Evolutionary conservation across 2,329 filamentous ascomycete species (phyloP).

Genomic region (Arthrobotrys pseudoclavata): DNA sequence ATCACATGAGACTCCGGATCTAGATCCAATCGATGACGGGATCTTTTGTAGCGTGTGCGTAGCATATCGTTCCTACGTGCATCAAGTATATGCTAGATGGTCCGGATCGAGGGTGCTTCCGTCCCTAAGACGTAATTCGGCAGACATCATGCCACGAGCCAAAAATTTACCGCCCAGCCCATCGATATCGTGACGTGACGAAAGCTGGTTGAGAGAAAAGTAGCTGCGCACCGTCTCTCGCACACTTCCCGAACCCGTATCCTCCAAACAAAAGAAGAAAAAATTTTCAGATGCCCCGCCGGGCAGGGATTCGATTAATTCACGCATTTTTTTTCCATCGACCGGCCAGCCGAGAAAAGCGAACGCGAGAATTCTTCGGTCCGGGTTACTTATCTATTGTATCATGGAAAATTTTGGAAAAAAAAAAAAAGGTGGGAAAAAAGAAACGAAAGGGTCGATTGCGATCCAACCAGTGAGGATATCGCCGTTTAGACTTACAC

Average conservation of each 20-base stretch:
- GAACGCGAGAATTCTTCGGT: slow-evolving; percentile 59
- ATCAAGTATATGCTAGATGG: not conserved
- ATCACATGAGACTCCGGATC: not conserved
- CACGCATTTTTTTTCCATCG: not conserved
- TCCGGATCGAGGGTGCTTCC: not conserved
- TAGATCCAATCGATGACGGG: not conserved
- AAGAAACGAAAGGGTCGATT: slow-evolving; percentile 1
- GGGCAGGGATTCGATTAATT: not conserved
- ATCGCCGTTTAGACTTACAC: slow-evolving; percentile 45
- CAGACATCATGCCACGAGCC: not conserved
- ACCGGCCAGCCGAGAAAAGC: slow-evolving; percentile 33
- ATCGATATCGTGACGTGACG: slow-evolving; percentile 38
- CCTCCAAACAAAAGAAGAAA: not conserved
- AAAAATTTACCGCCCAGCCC: not conserved
- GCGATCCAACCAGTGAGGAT: slow-evolving; percentile 58
- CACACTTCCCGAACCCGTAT: slow-evolving; percentile 43
- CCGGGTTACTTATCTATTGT: no score
- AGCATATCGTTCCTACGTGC: no score
- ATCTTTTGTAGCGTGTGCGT: not conserved
- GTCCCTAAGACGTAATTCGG: not conserved
- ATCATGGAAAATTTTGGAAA: no score
- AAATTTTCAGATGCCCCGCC: slow-evolving; percentile 28
- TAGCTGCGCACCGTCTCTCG: slow-evolving; percentile 1
- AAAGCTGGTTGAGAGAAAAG: not conserved
- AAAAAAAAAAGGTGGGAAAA: not conserved